Evolutionary conservation across 2,329 filamentous ascomycete species (phyloP).

Genomic region (Fusarium euwallaceae): DNA sequence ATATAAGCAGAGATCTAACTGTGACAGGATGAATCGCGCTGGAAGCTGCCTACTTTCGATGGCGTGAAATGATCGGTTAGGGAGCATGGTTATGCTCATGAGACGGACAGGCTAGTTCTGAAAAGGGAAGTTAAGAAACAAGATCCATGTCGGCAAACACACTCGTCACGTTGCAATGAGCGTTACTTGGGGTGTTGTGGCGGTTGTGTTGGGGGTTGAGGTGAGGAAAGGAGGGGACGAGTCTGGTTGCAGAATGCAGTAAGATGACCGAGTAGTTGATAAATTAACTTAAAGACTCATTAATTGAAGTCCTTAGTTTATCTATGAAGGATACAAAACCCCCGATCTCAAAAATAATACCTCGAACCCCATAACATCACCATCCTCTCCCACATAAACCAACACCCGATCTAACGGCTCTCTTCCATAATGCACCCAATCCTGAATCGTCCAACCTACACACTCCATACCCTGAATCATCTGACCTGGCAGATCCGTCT

Average conservation of each 20-base stretch:
- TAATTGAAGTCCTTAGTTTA: not conserved
- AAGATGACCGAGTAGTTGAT: too few species aligned
- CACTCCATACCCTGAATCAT: constrained; percentile 44
- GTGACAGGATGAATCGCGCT: not conserved
- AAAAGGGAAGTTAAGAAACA: not conserved
- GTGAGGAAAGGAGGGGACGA: too few species aligned
- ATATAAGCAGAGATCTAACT: not conserved
- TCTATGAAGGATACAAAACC: constrained; percentile 22
- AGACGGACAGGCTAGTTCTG: not conserved
- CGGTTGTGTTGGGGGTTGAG: accelerated
- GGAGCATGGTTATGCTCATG: not conserved
- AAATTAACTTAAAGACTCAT: not conserved
- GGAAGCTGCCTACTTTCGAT: not conserved
- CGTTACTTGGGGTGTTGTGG: not conserved
- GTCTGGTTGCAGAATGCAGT: too few species aligned
- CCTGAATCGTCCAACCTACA: constrained; percentile 49
- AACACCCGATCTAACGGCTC: constrained; percentile 51
- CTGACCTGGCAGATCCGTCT: constrained; percentile 48
- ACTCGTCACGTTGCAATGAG: not conserved
- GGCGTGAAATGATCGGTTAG: not conserved
- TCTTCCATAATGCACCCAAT: constrained; percentile 54
- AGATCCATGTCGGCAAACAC: not conserved
- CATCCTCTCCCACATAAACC: constrained; percentile 39
- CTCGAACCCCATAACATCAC: constrained; percentile 49
- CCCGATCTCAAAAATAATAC: constrained; percentile 51